A percentile compares a stretch with the other conserved stretches of the same genome.
Conservation (phyloP, 768 basidiomycete genomes). For the Ramaria sp. region DNA sequence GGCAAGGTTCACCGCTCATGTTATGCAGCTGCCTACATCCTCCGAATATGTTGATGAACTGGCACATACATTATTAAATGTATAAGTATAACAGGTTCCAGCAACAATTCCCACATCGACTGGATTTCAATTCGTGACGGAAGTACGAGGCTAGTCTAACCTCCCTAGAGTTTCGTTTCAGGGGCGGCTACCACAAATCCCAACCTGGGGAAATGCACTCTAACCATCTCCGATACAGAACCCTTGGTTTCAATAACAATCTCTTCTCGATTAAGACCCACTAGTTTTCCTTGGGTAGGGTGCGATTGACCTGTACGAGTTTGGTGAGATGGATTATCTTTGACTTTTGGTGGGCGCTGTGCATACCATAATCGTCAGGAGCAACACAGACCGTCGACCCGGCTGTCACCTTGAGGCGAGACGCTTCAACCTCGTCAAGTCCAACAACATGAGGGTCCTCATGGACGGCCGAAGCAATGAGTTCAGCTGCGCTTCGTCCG, state of each 20-base stretch:
- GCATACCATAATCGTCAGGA: slow-evolving; percentile 41
- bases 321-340: slow-evolving; percentile 10
- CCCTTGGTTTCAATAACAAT: slow-evolving; percentile 34
- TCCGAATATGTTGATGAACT: no score
- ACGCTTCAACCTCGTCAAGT: slow-evolving; percentile 36
- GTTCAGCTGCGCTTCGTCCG: not conserved
- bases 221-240: slow-evolving; percentile 15
- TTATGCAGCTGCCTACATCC: no score
- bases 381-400: slow-evolving; percentile 31
- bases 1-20: no score
- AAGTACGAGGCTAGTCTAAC: no score
- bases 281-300: slow-evolving; percentile 38
- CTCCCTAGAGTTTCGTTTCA: no score
- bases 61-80: no score
- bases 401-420: slow-evolving; percentile 28
- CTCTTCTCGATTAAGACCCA: slow-evolving; percentile 39
- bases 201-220: slow-evolving; percentile 44
- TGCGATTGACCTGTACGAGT: not conserved
- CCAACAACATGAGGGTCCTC: slow-evolving; percentile 23
- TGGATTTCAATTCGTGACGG: no score
- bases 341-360: not conserved
- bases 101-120: no score
- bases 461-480: not conserved
- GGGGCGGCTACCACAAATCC: not conserved
- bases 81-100: no score